Conservation (phyloP, 1,139 yeast species). For the Yamadazyma trypodendri region DNA sequence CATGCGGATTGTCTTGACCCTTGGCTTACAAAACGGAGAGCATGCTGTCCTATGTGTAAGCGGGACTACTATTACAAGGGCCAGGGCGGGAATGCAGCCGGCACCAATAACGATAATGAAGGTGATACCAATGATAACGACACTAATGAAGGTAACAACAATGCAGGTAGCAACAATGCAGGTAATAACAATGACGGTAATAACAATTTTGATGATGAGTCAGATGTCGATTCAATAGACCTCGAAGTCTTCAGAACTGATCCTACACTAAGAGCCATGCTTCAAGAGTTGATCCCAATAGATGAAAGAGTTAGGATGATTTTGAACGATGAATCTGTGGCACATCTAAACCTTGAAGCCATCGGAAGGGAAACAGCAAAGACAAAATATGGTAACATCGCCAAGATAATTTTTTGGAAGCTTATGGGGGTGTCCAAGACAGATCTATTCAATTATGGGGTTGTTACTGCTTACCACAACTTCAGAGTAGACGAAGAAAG, state of each 20-base stretch:
- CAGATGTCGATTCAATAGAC: conserved; percentile 33
- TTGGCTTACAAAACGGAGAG: conserved; percentile 73
- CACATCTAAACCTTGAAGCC: conserved; percentile 38
- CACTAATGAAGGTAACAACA: conserved; percentile 9
- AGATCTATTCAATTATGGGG: conserved; percentile 54
- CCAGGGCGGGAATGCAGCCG: background rate
- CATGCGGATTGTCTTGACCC: conserved; percentile 81
- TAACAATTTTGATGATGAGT: conserved; percentile 20
- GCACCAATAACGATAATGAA: conserved; percentile 4
- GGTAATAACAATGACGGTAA: conserved; percentile 20
- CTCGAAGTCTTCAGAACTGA: conserved; percentile 42
- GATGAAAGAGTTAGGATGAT: conserved; percentile 39
- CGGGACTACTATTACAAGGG: conserved; percentile 57
- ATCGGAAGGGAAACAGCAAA: conserved; percentile 40
- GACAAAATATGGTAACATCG: conserved; percentile 32
- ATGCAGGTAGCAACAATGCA: conserved; percentile 17
- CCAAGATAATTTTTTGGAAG: conserved; percentile 48
- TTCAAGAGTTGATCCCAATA: conserved; percentile 42
- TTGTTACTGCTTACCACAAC: conserved; percentile 36
- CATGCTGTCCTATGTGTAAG: conserved; percentile 86
- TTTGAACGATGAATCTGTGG: conserved; percentile 26
- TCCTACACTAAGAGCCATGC: conserved; percentile 37
- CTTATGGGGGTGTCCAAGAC: conserved; percentile 51
- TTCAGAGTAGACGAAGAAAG: conserved; percentile 16
- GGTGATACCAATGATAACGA: background rate